Conservation (phyloP, 169 alveolate species). For the Haemoproteus tartakovskyi region DNA sequence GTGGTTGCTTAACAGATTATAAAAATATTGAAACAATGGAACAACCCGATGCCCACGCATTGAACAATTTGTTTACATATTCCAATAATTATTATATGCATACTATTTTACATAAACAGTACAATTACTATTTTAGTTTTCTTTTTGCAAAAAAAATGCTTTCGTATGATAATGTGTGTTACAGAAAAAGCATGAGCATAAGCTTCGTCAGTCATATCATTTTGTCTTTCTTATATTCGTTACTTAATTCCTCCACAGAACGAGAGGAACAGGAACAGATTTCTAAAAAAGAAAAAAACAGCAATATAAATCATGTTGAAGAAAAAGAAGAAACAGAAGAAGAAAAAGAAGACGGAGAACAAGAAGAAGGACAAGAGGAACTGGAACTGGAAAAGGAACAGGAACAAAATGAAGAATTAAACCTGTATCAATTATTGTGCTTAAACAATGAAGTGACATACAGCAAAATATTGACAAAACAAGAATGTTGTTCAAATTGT, state of each 20-base stretch:
- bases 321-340: background rate
- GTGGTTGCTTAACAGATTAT: constrained; percentile 63
- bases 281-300: background rate
- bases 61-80: constrained; percentile 45
- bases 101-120: constrained; percentile 57
- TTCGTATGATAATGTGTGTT: constrained; percentile 61
- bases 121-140: constrained; percentile 61
- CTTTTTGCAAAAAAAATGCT: constrained; percentile 61
- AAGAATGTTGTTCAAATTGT: constrained; percentile 42
- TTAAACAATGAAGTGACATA: constrained; percentile 27
- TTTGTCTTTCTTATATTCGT: constrained; percentile 53
- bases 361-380: background rate
- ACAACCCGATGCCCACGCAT: constrained; percentile 3
- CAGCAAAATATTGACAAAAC: constrained; percentile 42
- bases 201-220: constrained; percentile 64
- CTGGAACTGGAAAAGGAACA: background rate
- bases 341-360: background rate
- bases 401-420: constrained; percentile 4
- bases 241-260: constrained; percentile 20
- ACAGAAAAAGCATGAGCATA: constrained; percentile 64
- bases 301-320: background rate
- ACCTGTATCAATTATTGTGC: constrained; percentile 35
- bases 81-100: constrained; percentile 65
- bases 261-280: background rate
- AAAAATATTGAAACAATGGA: constrained; percentile 43